These are phyloP conservation scores for Fusarium sp. DNA, from an alignment of 2,329 filamentous ascomycete genomes.

Conservation along the genomic window DNA sequence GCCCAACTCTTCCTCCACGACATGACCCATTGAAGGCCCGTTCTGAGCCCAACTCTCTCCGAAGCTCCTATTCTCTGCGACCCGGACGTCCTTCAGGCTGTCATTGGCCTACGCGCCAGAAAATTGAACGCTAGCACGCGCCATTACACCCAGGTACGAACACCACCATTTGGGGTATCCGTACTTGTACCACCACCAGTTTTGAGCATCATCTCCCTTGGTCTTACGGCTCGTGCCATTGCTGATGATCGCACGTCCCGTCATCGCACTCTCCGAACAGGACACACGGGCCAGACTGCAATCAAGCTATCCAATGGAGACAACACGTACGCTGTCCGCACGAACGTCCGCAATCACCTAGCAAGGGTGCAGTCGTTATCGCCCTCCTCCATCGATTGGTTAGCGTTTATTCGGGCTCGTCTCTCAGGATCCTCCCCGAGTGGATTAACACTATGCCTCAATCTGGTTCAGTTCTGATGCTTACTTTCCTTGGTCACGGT, in stretches of 20 bases:
- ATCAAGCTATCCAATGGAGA: slow-evolving; percentile 22
- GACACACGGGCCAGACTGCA: slow-evolving; percentile 41
- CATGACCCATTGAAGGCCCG: slow-evolving; percentile 37
- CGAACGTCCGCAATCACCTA: slow-evolving; percentile 26
- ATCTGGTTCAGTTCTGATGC: slow-evolving; percentile 36
- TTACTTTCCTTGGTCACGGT: slow-evolving; percentile 37
- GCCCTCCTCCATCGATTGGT: slow-evolving; percentile 46
- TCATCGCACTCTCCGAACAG: slow-evolving; percentile 45
- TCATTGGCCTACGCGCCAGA: slow-evolving; percentile 24
- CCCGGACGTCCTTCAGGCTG: slow-evolving; percentile 18
- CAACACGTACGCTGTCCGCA: slow-evolving; percentile 7
- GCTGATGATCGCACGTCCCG: slow-evolving; percentile 41
- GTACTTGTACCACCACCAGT: slow-evolving; percentile 30
- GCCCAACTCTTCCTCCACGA: slow-evolving; percentile 28
- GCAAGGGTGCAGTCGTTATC: slow-evolving; percentile 34
- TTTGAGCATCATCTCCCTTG: slow-evolving; percentile 20
- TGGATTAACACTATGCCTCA: slow-evolving; percentile 39
- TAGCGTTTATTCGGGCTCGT: slow-evolving; percentile 30
- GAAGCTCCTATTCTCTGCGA: slow-evolving; percentile 19
- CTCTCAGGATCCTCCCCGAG: slow-evolving; percentile 38
- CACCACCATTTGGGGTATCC: slow-evolving; percentile 10
- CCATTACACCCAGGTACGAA: slow-evolving; percentile 15
- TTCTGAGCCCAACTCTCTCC: slow-evolving; percentile 35
- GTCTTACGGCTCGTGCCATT: slow-evolving; percentile 24
- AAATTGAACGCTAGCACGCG: slow-evolving; percentile 25